These are phyloP conservation scores for Sporothrix humicola DNA, from an alignment of 2,329 filamentous ascomycete species.

Conservation along the genomic window DNA sequence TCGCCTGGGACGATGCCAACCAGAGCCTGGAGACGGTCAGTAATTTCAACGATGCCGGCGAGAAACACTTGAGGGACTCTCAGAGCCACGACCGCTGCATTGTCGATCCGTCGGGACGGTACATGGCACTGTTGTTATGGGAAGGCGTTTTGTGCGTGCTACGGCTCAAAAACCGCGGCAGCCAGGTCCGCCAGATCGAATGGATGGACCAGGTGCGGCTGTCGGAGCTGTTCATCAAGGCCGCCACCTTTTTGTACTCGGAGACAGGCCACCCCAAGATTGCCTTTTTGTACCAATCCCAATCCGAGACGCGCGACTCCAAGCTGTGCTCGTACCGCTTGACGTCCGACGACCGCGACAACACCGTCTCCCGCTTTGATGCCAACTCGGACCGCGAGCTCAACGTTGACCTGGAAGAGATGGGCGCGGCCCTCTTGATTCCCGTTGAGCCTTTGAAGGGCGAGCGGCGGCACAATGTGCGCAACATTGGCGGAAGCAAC, in stretches of 20 bases:
- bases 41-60: constrained; percentile 58
- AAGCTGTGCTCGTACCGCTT: constrained; percentile 65
- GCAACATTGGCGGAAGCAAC: constrained; percentile 47
- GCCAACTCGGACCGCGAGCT: constrained; percentile 61
- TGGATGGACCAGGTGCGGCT: constrained; percentile 62
- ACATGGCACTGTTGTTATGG: constrained; percentile 64
- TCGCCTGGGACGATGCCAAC: constrained; percentile 74
- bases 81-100: constrained; percentile 83
- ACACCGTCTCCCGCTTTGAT: constrained; percentile 61
- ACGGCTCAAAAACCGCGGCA: constrained; percentile 56
- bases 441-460: constrained; percentile 62
- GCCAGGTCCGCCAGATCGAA: constrained; percentile 52
- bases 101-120: constrained; percentile 77
- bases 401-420: constrained; percentile 59
- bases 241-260: constrained; percentile 62
- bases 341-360: constrained; percentile 63
- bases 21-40: constrained; percentile 58
- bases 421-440: constrained; percentile 65
- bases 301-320: constrained; percentile 58
- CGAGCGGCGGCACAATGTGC: constrained; percentile 65
- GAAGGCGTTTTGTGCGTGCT: constrained; percentile 64
- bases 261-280: constrained; percentile 64
- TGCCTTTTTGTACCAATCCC: constrained; percentile 63
- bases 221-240: constrained; percentile 65
- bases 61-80: constrained; percentile 72